Conservation (phyloP, 169 alveolate genomes). For the Plasmodium chabaudi region DNA sequence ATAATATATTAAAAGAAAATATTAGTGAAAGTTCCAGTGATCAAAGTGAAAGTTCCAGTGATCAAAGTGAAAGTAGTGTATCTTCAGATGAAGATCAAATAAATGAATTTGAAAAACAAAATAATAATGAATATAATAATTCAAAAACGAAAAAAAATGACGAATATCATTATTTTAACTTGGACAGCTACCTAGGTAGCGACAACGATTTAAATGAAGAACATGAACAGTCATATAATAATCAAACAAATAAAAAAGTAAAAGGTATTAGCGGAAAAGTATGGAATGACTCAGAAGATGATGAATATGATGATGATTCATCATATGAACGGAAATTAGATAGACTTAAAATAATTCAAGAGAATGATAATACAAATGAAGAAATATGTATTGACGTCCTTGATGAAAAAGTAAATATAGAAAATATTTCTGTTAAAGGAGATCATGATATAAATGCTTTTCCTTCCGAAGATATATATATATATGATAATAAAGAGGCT, state of each 20-base stretch:
- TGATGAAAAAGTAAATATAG: constrained; percentile 29
- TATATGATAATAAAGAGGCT: constrained; percentile 25
- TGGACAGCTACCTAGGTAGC: constrained; percentile 25
- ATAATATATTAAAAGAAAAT: too few relatives aligned
- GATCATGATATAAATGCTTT: too few relatives aligned
- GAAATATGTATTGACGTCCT: constrained; percentile 17
- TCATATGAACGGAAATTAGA: neutral
- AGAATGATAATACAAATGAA: constrained; percentile 25
- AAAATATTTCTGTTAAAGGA: neutral
- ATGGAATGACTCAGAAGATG: constrained; percentile 75
- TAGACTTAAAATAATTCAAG: constrained; percentile 14
- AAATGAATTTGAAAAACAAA: neutral
- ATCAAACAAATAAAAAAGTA: constrained; percentile 7
- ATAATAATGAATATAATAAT: too few relatives aligned
- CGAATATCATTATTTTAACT: constrained; percentile 18
- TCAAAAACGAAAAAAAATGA: neutral
- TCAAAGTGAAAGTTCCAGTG: neutral
- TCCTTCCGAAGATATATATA: constrained; percentile 39
- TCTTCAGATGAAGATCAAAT: constrained; percentile 8
- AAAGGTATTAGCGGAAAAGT: neutral
- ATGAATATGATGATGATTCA: neutral
- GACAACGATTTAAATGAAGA: neutral
- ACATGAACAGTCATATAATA: neutral
- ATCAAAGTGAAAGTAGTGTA: neutral
- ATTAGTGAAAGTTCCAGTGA: neutral